These are phyloP conservation scores for Aspergillus versicolor DNA, from an alignment of 2,329 filamentous ascomycete species.

Conservation along the genomic window DNA sequence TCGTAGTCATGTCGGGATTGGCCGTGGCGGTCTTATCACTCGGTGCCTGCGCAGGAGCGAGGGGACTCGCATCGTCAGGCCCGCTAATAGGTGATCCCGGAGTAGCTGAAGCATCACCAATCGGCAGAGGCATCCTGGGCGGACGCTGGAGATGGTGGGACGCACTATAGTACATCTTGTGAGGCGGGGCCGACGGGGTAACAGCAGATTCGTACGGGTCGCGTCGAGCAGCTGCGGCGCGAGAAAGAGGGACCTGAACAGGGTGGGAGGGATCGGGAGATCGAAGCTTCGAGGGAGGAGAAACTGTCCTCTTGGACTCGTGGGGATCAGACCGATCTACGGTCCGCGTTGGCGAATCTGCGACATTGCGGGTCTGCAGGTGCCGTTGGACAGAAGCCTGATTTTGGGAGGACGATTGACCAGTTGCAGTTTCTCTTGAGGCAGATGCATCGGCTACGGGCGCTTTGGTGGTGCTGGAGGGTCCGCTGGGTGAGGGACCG, in stretches of 20 bases:
- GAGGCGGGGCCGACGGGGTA: conserved; percentile 45
- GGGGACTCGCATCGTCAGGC: conserved; percentile 59
- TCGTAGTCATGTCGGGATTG: conserved; percentile 52
- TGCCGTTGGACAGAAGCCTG: conserved; percentile 41
- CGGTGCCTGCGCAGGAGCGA: conserved; percentile 42
- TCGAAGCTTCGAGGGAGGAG: conserved; percentile 23
- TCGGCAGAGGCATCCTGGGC: conserved; percentile 85
- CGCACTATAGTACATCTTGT: conserved; percentile 48
- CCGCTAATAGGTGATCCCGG: conserved; percentile 87
- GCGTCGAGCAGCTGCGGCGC: conserved; percentile 26
- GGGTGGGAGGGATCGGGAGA: conserved; percentile 38
- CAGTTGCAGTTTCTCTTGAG: conserved; percentile 43
- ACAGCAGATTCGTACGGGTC: conserved; percentile 30
- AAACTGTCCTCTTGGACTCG: conserved; percentile 23
- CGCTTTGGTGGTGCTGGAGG: conserved; percentile 38
- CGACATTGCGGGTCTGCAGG: conserved; percentile 39
- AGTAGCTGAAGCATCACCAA: conserved; percentile 85
- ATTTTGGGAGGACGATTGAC: conserved; percentile 36
- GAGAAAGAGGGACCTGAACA: conserved; percentile 38
- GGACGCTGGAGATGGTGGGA: conserved; percentile 56
- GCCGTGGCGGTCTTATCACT: conserved; percentile 57
- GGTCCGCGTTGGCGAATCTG: conserved; percentile 30
- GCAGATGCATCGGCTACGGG: conserved; percentile 45
- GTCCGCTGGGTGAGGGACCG: conserved; percentile 41
- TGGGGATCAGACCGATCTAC: conserved; percentile 24